Base-by-base conservation (phyloP, 305 asterid genomes). In the Fraxinus nigra region DNA sequence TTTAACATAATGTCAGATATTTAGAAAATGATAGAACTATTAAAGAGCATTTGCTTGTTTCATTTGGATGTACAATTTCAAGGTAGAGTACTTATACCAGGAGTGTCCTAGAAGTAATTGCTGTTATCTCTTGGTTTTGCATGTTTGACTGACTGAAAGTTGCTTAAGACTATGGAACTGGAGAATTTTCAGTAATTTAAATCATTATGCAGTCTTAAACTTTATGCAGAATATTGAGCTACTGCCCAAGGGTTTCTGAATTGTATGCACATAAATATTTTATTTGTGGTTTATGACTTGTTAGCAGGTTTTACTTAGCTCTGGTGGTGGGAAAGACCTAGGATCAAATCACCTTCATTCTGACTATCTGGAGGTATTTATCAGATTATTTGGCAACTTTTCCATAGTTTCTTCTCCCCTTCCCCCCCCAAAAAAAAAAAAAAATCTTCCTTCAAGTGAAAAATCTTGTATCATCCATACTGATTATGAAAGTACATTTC, bases 331-430 rank as follows among this genome's bases (percentile, higher is more conserved):
- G 74, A 92, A 90, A 83, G 97, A 90, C 84, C 91, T 85, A 84
- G 92, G 91, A 81, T 86, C 90, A 82, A 89, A 77, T 86, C 95
- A 79, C 54, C 92, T 91, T 87, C 94, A 82, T 85, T 86, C 84
- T 43, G 99, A 96, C 84, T 93, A 88, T 90, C 89, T 96, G 79
- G 99, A 93, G 98, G 99, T 96, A 82, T 69, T 30, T 69, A 18
- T 69, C 5, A 11, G 37, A n/a, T 30, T 69, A 76, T 33, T 79
- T 38, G 78, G 63, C 33, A 9, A 72, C 77, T 79, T 56, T 80
- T 79, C 76, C 74, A 76, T 43, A 69, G 61, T 37, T 38, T 76
- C 56, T 13, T 34, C 20, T 4, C 14, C 33, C 14, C 43, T 38
- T 11, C 6, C 79, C 79, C 26, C 26, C 22, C 43, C 28, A 18